Evolutionary conservation across 179 eudicot genomes (phyloP).

Genomic region (Heliamphora pulchella): DNA sequence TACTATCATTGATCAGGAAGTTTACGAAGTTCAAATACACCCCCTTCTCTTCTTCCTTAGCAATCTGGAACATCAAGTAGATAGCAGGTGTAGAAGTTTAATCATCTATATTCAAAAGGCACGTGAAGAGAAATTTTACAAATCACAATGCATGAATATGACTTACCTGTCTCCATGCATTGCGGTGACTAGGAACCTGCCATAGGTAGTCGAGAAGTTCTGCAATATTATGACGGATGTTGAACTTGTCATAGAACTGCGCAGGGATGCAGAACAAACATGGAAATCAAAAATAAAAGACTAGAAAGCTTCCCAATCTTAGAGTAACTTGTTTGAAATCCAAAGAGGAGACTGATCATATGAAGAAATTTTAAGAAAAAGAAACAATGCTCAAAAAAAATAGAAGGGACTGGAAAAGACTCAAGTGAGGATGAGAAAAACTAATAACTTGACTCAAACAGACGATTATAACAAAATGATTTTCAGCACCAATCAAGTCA

Average conservation of each 20-base stretch:
- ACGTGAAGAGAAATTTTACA: background rate
- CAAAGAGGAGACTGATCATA: background rate
- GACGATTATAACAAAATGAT: background rate
- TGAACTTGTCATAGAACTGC: constrained; percentile 98
- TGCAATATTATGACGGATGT: constrained; percentile 93
- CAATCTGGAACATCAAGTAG: constrained; percentile 50
- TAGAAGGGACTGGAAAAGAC: background rate
- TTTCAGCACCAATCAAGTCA: background rate
- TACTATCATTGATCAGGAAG: constrained; percentile 88
- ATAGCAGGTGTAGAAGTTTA: constrained; percentile 12
- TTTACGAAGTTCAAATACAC: constrained; percentile 92
- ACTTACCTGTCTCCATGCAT: constrained; percentile 80
- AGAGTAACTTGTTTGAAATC: background rate
- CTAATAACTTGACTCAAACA: background rate
- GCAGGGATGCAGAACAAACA: constrained; percentile 18
- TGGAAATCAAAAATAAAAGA: background rate
- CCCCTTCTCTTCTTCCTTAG: constrained; percentile 95
- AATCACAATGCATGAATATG: background rate
- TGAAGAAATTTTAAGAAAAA: constrained; percentile 2
- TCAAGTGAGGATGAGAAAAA: background rate
- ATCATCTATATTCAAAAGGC: background rate
- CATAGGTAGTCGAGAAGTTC: constrained; percentile 95
- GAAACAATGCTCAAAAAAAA: background rate
- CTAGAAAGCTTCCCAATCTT: background rate
- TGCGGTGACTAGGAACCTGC: constrained; percentile 97